Base-by-base conservation (phyloP, 306 rosid species). In the Trifolium subterraneum region DNA sequence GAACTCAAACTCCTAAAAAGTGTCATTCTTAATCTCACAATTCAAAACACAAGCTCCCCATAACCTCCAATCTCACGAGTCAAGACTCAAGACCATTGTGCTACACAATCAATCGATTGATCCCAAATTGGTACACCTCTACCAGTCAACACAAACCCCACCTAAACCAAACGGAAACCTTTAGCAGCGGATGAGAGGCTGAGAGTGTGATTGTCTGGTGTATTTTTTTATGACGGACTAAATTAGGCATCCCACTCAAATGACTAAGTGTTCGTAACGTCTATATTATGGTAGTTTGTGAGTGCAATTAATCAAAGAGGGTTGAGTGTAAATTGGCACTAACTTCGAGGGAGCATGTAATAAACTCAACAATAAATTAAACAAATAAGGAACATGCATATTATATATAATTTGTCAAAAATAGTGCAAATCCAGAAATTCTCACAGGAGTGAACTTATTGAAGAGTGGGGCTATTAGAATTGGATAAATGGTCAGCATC, bases 401-500 rank as follows among this genome's bases (percentile, higher is more conserved):
- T 31, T 60, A 60, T 60, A 52, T 54, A 15, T 64, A 45, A 44
- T 6, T 44, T 45, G 19, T 47, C 70, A 27, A 44, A 35, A 67
- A 38, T 42, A 66, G 55, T 19, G 39, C 4, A 60, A 60, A 48
- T 20, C 60, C 16, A 10, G 33, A 72, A 62, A 70, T 86, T 86
- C 97, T 90, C 78, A 94, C 98, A 29, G 96, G 90, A 55, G 97
- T 91, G 80, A 94, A 94, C 86, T 91, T 94, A 75, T 94, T 94
- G 81, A 94, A 94, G 64, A 94, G 94, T 56, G 98, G 98, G 55
- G 98, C 98, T 76, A 94, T 91, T 19, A 94, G 88, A 80, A 94
- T 74, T 44, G 98, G 98, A 82, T 88, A 94, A 61, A 94, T n/a
- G 10, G 98, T 90, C 97, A 94, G 92, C 96, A 94, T 91, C 85